Evolutionary conservation across 2,329 filamentous ascomycete species (phyloP), one percentile per base, ranked within the genome.

Genomic region (Coccinonectria pachysandricola): DNA sequence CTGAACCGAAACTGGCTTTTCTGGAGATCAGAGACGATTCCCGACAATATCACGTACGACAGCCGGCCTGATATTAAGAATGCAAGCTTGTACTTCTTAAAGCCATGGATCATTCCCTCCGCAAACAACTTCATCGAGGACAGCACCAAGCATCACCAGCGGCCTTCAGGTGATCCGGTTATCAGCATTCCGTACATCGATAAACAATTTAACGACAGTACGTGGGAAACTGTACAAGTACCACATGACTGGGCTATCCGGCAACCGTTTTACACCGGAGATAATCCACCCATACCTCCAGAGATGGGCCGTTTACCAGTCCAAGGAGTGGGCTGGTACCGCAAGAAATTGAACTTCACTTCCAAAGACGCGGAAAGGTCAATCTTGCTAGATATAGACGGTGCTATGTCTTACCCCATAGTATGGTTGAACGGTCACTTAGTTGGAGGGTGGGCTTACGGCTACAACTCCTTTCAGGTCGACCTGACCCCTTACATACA

Each of bases 251-350:
- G 61, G 63, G 62, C 62, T 12, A 58, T 66, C 35, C 49, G 51
- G 8, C 61, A 62, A 0, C 60, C 62, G 2, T 68, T 67, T 30
- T 51, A 50, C 28, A 46, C 45, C 3, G 49, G 39, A 7, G 41
- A 49, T 4, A 37, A 49, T 4, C 43, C 51, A 4, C 42, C 52
- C 3, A 47, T 63, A 2, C 40, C 43, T 7, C 57, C 59, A 3
- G 55, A 51, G 6, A 57, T 59, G 48, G 54, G 54, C 9, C 50
- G 59, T 2, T 40, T 72, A 17, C 67, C 67, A 0, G 51, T 57
- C 12, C 57, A 68, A n/a, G 67, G 67, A 3, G 56, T 71, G 2
- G 65, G 61, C 2, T 69, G 65, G 66, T 70, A 70, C 36, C 60
- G 65, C 4, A 52, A 55, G 15, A 58, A 43, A 3, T 7, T 70